Base-by-base conservation (phyloP, 345 rosid species). In the Rhodamnia argentea region DNA sequence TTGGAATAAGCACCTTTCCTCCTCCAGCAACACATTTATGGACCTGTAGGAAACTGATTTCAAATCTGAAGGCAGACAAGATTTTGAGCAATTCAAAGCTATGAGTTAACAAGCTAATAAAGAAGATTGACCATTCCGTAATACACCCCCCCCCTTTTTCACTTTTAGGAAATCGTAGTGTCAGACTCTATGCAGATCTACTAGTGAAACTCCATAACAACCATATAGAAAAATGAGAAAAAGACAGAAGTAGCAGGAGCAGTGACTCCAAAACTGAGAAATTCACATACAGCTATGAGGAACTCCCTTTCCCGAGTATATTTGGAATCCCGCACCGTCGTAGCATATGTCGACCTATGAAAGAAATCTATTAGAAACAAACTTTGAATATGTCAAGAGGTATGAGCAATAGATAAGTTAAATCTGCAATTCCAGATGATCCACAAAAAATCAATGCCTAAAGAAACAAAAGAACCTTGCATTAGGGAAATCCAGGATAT, bases 1-100 rank as follows among this genome's bases (percentile, higher is more conserved):
- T 94, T 75, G 99, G 99, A 87, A 97, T 96, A 52, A 97, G 94
- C 64, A 95, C 99, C 90, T 97, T 97, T 86, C 99, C 99, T 88
- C 98, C 99, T 44, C 91, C 95, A 85, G 95, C 94, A 86, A 97
- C 92, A 87, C 99, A 96, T 84, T 93, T 91, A 88, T 97, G 99
- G 90, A 95, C 99, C 99, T 97, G 85, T 55, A 85, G 44, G 52
- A 18, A 85, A 58, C 50, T 50, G n/a, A 86, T 58, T 57, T n/a
- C 26, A 70, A 86, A 70, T 52, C 24, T 70, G 24, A 70, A 1
- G 78, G 78, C 13, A 70, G 44, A 32, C 13, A 70, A 70, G 18
- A 37, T 70, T 70, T 32, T 70, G 13, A 70, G 1, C 78, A 70
- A 70, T 70, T 47, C 78, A 32, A 70, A 32, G 78, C 78, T 32